phyloP scores from a whole-genome alignment of 2,329 filamentous ascomycete species.

The Aspergillus awamori region DNA sequence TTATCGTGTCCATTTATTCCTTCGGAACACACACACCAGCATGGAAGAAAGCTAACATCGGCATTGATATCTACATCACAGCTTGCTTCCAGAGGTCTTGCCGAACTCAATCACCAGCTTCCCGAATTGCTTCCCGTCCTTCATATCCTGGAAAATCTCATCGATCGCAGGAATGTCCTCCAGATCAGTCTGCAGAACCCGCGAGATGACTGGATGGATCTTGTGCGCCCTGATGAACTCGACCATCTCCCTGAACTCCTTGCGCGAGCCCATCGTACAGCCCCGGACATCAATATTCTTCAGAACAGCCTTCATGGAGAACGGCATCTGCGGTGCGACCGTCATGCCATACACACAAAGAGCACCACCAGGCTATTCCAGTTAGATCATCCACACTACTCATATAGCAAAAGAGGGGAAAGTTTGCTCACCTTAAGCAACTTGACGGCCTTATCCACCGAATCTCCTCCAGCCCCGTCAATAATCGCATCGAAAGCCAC shows the following conservation, averaged over 20 bases:
- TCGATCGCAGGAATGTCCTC: slow-evolving; percentile 80
- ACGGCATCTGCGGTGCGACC: slow-evolving; percentile 79
- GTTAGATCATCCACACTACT: slow-evolving; percentile 19
- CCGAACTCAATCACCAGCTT: slow-evolving; percentile 81
- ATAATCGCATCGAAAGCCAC: slow-evolving; percentile 79
- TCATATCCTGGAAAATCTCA: slow-evolving; percentile 83
- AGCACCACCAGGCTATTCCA: slow-evolving; percentile 68
- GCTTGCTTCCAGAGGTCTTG: slow-evolving; percentile 41
- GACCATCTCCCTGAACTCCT: slow-evolving; percentile 91
- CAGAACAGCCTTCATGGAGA: slow-evolving; percentile 78
- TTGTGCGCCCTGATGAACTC: slow-evolving; percentile 73
- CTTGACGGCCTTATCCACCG: slow-evolving; percentile 68
- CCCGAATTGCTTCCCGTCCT: slow-evolving; percentile 81
- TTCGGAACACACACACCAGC: not conserved
- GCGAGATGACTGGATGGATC: slow-evolving; percentile 76
- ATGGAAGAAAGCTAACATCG: not conserved
- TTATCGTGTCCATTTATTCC: no score
- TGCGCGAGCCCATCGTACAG: slow-evolving; percentile 86
- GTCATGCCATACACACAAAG: slow-evolving; percentile 93
- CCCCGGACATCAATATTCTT: slow-evolving; percentile 87
- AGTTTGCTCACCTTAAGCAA: slow-evolving; percentile 64
- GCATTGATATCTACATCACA: slow-evolving; percentile 27
- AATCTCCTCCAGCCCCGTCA: slow-evolving; percentile 86
- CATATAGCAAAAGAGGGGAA: not conserved
- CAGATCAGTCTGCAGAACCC: slow-evolving; percentile 68